Conservation (phyloP, 352 stramenopile species). For the Phytophthora pisi region DNA sequence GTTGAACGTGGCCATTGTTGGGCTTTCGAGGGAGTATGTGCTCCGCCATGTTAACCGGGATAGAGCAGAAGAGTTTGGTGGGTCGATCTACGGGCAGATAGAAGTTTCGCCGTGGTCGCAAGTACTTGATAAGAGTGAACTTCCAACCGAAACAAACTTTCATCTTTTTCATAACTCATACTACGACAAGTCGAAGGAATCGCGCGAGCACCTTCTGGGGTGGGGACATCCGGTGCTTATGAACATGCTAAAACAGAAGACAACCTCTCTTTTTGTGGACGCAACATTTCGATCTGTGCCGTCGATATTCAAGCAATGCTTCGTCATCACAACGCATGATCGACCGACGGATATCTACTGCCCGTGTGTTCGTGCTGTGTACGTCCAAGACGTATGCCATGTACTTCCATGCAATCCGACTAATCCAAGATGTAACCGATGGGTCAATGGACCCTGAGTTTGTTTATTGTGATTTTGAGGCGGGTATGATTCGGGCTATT, state of each 20-base stretch:
- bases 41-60: neutral
- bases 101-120: neutral
- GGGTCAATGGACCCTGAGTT: conserved; percentile 2
- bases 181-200: neutral
- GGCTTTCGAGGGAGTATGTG: neutral
- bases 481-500: neutral
- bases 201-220: neutral
- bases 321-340: conserved; percentile 9
- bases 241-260: conserved; percentile 6
- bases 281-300: conserved; percentile 10
- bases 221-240: neutral
- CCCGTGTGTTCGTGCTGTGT: neutral
- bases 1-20: neutral
- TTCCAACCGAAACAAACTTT: neutral
- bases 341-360: neutral
- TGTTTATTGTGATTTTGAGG: conserved; percentile 19
- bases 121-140: neutral
- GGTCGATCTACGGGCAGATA: neutral
- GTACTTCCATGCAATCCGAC: conserved; percentile 7
- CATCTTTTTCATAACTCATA: conserved; percentile 4
- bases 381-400: conserved; percentile 9
- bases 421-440: neutral
- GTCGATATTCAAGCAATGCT: conserved; percentile 1
- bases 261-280: conserved; percentile 3
- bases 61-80: neutral